Conservation (phyloP, 2,329 filamentous ascomycete genomes). For the Diaporthe sp. region DNA sequence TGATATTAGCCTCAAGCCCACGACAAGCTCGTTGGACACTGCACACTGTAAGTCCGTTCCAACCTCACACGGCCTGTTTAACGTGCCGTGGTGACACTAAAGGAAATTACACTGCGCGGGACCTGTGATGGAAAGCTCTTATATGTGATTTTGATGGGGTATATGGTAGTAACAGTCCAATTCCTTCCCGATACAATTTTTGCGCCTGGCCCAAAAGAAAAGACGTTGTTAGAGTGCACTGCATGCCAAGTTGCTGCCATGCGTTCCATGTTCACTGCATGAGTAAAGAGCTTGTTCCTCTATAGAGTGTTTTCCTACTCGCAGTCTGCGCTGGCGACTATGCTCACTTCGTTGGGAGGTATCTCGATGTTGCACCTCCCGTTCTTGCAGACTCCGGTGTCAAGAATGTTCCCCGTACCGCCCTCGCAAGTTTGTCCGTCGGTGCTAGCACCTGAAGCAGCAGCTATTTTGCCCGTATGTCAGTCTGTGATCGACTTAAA, state of each 20-base stretch:
- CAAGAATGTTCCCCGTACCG: not conserved
- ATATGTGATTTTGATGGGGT: not conserved
- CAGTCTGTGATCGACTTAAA: not conserved
- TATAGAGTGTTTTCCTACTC: not conserved
- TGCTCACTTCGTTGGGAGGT: not conserved
- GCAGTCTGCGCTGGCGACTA: conserved; percentile 7
- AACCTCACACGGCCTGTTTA: too few relatives aligned
- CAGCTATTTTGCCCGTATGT: not conserved
- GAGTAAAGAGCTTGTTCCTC: not conserved
- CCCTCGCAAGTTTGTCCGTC: not conserved
- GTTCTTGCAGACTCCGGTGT: not conserved
- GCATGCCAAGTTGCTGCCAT: not conserved
- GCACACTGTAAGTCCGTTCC: not conserved
- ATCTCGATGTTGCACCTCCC: conserved; percentile 4
- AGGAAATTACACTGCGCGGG: not conserved
- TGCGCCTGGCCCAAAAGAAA: too few relatives aligned
- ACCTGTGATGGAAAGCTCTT: not conserved
- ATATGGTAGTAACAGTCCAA: not conserved
- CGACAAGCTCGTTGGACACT: not conserved
- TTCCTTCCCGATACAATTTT: not conserved
- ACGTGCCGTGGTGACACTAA: not conserved
- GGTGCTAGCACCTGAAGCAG: not conserved
- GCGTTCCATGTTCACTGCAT: not conserved
- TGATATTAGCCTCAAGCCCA: too few relatives aligned
- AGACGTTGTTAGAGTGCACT: too few relatives aligned